A percentile compares a stretch with the other conserved stretches of the same genome.
phyloP scores from a whole-genome alignment of 441 rosid genomes.

The Erodium trifolium region DNA sequence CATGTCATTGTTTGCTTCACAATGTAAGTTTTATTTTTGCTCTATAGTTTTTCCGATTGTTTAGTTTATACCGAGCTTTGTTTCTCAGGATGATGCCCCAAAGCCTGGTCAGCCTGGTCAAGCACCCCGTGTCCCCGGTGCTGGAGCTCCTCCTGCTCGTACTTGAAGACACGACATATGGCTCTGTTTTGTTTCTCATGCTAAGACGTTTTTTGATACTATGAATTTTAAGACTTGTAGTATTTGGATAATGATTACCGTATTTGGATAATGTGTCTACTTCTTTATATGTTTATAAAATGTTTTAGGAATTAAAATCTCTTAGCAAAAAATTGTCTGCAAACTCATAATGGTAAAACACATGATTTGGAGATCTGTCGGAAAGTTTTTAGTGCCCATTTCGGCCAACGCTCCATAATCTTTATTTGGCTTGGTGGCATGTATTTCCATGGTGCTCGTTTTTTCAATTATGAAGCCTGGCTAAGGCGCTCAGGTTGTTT shows the following conservation, averaged over 20 bases:
- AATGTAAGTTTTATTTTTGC: no score
- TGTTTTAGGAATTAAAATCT: no score
- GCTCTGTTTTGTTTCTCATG: not conserved
- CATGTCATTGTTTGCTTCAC: no score
- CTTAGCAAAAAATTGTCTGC: no score
- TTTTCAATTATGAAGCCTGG: constrained; percentile 10
- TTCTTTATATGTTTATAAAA: no score
- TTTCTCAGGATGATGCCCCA: constrained; percentile 26
- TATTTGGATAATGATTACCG: no score
- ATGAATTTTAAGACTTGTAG: not conserved
- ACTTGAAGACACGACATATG: constrained; percentile 13
- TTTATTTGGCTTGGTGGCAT: constrained; percentile 8
- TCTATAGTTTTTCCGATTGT: no score
- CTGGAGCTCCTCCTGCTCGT: constrained; percentile 17
- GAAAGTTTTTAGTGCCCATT: constrained; percentile 13
- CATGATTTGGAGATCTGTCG: not conserved
- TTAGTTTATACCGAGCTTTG: not conserved
- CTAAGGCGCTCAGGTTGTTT: constrained; percentile 6
- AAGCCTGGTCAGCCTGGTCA: constrained; percentile 20
- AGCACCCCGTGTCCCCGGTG: constrained; percentile 20
- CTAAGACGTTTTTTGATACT: constrained; percentile 8
- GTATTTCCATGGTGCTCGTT: not conserved
- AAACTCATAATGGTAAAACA: no score
- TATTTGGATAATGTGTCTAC: no score
- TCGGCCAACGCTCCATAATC: constrained; percentile 11